Evolutionary conservation across 371 early-diverging fungal genomes (phyloP).

Genomic region (Nematocida sp.): DNA sequence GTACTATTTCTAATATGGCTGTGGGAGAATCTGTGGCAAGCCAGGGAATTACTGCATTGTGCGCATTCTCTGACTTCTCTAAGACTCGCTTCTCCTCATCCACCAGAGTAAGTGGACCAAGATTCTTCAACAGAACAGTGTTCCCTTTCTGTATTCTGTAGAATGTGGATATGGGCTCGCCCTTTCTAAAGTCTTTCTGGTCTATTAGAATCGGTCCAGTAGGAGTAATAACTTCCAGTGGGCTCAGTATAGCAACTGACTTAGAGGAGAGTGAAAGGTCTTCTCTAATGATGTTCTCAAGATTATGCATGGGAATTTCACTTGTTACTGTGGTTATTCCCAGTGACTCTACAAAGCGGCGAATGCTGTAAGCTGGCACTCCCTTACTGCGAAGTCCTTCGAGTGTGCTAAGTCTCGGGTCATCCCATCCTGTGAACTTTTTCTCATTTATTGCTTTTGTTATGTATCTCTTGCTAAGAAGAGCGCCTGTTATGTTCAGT

Average conservation of each 20-base stretch:
- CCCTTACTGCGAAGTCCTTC: conserved; percentile 92
- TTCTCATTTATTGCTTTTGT: conserved; percentile 79
- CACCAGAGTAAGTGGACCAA: conserved; percentile 35
- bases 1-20: conserved; percentile 24
- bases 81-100: background rate
- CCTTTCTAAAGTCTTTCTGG: conserved; percentile 36
- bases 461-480: conserved; percentile 95
- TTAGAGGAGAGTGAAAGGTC: conserved; percentile 42
- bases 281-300: conserved; percentile 89
- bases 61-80: background rate
- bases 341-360: conserved; percentile 88
- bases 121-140: conserved; percentile 40
- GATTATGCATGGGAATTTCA: conserved; percentile 80
- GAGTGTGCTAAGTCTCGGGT: conserved; percentile 93
- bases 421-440: conserved; percentile 86
- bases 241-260: conserved; percentile 21
- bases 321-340: conserved; percentile 83
- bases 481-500: conserved; percentile 85
- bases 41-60: conserved; percentile 45
- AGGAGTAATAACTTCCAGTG: background rate
- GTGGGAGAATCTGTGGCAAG: conserved; percentile 5
- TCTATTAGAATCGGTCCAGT: conserved; percentile 34
- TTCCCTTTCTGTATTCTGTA: conserved; percentile 26
- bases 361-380: conserved; percentile 94
- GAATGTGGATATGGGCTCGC: background rate